Evolutionary conservation across 2,329 filamentous ascomycete genomes (phyloP).

Genomic region (Sporothrix euskadiensis): DNA sequence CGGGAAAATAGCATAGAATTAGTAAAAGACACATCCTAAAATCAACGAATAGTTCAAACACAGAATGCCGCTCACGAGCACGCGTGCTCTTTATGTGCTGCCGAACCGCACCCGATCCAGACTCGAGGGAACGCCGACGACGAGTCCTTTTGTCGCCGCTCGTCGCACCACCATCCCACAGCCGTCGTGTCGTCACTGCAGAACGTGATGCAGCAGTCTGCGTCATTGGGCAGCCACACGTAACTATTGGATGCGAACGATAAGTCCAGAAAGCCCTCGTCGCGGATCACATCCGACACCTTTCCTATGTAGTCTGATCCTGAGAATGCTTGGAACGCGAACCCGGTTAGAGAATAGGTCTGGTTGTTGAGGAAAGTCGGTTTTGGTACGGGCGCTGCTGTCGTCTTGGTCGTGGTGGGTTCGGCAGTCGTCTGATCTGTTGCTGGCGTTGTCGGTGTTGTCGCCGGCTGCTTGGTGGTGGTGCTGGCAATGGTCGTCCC

Average conservation of each 20-base stretch:
- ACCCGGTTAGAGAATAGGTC: conserved; percentile 29
- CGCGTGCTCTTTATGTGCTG: conserved; percentile 15
- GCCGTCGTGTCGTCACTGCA: conserved; percentile 35
- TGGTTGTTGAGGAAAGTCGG: conserved; percentile 34
- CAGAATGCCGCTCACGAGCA: conserved; percentile 5
- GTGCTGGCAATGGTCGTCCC: background rate
- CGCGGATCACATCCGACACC: conserved; percentile 33
- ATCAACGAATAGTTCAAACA: background rate
- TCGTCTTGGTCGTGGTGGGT: background rate
- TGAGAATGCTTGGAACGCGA: conserved; percentile 41
- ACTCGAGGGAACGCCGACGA: conserved; percentile 12
- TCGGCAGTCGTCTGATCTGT: background rate
- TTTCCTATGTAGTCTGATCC: conserved; percentile 35
- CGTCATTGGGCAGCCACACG: conserved; percentile 35
- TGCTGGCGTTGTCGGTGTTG: background rate
- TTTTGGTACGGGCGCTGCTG: background rate
- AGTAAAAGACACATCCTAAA: background rate
- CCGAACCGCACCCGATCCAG: conserved; percentile 27
- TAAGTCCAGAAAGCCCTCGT: conserved; percentile 36
- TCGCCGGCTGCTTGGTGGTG: conserved; percentile 22
- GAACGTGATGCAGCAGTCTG: conserved; percentile 37
- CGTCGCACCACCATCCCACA: conserved; percentile 38
- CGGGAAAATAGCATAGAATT: background rate
- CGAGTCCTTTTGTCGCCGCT: conserved; percentile 34
- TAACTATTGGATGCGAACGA: conserved; percentile 34